Evolutionary conservation across 1,284 basidiomycete species (phyloP), one percentile per base, ranked within the genome.

Genomic region (Trichosporon faecale): DNA sequence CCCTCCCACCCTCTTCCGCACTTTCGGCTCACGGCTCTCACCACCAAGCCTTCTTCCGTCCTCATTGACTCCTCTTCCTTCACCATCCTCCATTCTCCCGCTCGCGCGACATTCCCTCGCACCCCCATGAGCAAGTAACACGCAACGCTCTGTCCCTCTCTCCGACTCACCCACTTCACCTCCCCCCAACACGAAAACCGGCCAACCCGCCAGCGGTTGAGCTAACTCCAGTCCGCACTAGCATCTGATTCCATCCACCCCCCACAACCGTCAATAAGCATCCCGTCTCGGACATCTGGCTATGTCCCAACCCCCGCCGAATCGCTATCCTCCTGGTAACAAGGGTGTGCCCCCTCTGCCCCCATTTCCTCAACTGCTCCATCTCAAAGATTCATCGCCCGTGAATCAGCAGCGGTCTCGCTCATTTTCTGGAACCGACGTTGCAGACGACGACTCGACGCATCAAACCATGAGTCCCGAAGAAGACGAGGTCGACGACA

Each of bases 341-440:
- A 71, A 70, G 23, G 74, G 75, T 23, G 74, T 75, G 2, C 72
- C 75, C 2, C 76, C 74, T 8, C 61, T 80, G n/a, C 79, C 78
- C 0, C 77, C 78, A 0, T 79, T 80, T 69, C 78, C 78, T 4
- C 78, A 79, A 60, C 75, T 80, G 11, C 65, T 80, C 57, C 76
- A 78, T 49, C 40, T 77, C 44, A 73, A 75, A 44, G 72, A 76
- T 6, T 76, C 76, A 21, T 69, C 73, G 2, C 70, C 64, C 5
- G 46, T 29, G 21, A 52, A n/a, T 18, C 49, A 21, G 14, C 57
- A 61, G 16, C 57, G 57, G 16, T 61, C 57, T n/a, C 57, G 57
- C 57, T 61, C 57, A 31, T 29, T 61, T n/a, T 68, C 73, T n/a
- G 31, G 64, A 21, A 66, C 27, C 16, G 71, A 73, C 18, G 66